These are phyloP conservation scores for Penicillium sclerotigenum DNA, from an alignment of 2,329 filamentous ascomycete species.

Conservation along the genomic window DNA sequence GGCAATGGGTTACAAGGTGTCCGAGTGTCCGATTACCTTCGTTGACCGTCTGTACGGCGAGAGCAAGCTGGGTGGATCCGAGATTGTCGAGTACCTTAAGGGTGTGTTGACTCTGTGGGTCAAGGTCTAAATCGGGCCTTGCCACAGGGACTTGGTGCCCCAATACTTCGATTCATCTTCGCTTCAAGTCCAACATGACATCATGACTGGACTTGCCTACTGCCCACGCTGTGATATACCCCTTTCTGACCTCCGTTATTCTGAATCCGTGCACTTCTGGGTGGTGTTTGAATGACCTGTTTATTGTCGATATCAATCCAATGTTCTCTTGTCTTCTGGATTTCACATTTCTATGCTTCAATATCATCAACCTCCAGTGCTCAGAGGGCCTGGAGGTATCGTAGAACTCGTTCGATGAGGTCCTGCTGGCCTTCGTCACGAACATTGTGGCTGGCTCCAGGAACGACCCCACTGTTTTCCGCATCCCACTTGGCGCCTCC, in stretches of 20 bases:
- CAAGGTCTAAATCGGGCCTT: constrained; percentile 56
- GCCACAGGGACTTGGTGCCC: background rate
- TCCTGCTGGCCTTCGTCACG: constrained; percentile 49
- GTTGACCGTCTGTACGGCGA: constrained; percentile 94
- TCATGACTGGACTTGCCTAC: constrained; percentile 12
- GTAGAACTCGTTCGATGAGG: constrained; percentile 34
- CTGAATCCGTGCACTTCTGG: constrained; percentile 14
- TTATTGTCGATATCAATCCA: constrained; percentile 14
- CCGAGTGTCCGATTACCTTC: constrained; percentile 94
- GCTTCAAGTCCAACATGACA: constrained; percentile 9
- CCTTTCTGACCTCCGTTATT: constrained; percentile 19
- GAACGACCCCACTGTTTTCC: constrained; percentile 49
- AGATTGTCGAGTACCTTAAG: constrained; percentile 96
- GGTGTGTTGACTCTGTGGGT: constrained; percentile 74
- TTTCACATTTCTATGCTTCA: background rate
- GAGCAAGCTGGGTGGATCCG: constrained; percentile 87
- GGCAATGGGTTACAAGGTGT: constrained; percentile 89
- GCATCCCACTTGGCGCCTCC: constrained; percentile 46
- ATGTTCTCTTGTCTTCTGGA: constrained; percentile 6
- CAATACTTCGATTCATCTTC: constrained; percentile 8
- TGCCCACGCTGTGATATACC: constrained; percentile 24
- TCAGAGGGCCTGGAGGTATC: constrained; percentile 33
- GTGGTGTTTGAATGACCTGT: constrained; percentile 20
- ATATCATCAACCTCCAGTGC: background rate
- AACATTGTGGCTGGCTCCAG: constrained; percentile 50